A percentile compares a stretch with the other conserved stretches of the same genome.
phyloP scores from a whole-genome alignment of 2,329 filamentous ascomycete species.

The Amesomyces nigricolor region DNA sequence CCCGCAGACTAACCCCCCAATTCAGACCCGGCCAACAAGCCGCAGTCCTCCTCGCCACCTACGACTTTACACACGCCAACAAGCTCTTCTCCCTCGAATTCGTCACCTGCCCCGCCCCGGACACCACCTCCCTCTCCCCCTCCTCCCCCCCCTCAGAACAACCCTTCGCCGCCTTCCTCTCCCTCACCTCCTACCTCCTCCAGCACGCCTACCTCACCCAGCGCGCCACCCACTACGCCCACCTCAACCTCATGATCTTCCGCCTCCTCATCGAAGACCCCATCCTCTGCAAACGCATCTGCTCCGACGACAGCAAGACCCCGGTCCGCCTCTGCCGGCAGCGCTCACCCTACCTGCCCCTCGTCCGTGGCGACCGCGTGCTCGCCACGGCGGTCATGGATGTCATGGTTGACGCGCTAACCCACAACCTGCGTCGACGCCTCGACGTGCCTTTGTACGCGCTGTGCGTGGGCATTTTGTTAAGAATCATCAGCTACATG shows the following conservation, averaged over 20 bases:
- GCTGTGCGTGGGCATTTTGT: constrained; percentile 72
- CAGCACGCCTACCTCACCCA: constrained; percentile 85
- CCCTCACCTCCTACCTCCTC: constrained; percentile 83
- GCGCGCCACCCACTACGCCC: constrained; percentile 74
- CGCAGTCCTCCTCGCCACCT: constrained; percentile 74
- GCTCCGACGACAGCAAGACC: constrained; percentile 68
- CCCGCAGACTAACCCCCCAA: background rate
- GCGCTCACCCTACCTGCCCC: constrained; percentile 75
- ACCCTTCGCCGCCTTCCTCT: constrained; percentile 77
- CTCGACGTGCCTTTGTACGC: constrained; percentile 83
- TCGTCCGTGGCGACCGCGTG: constrained; percentile 65
- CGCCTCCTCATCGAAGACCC: constrained; percentile 84
- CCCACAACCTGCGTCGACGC: constrained; percentile 82
- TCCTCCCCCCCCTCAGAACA: constrained; percentile 46
- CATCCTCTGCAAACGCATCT: constrained; percentile 74
- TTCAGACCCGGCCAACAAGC: constrained; percentile 71
- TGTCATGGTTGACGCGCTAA: constrained; percentile 82
- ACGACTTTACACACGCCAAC: constrained; percentile 91
- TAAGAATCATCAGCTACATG: constrained; percentile 78
- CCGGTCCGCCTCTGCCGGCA: constrained; percentile 85
- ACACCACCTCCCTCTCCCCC: too few relatives aligned
- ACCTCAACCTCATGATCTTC: constrained; percentile 78
- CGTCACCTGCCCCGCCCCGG: constrained; percentile 45
- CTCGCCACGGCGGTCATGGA: constrained; percentile 75
- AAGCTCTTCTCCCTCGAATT: constrained; percentile 90